phyloP scores from a whole-genome alignment of 1,139 yeast species.

The Geotrichum histeridarum region DNA sequence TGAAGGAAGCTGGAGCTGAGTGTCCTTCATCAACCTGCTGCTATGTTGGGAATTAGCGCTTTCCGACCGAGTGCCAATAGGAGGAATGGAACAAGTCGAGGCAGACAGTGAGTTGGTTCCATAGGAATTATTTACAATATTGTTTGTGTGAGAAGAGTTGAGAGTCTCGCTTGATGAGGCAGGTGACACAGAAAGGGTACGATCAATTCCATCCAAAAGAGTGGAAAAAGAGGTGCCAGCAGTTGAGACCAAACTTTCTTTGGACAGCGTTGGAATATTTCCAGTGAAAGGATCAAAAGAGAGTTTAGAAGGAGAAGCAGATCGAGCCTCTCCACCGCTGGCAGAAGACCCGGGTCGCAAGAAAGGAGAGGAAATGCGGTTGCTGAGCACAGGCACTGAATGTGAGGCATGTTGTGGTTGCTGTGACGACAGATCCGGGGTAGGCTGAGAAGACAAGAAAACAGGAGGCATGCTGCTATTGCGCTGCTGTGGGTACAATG shows the following conservation, averaged over 20 bases:
- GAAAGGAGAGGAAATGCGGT: constrained; percentile 10
- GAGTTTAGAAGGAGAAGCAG: constrained; percentile 9
- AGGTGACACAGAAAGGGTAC: constrained; percentile 11
- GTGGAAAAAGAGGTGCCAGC: constrained; percentile 2
- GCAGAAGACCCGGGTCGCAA: constrained; percentile 11
- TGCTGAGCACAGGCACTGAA: background rate
- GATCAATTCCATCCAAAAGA: background rate
- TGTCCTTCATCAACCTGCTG: background rate
- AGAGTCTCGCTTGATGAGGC: constrained; percentile 13
- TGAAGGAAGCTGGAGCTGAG: background rate
- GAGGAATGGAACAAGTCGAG: constrained; percentile 1
- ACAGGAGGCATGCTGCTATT: constrained; percentile 16
- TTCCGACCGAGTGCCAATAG: constrained; percentile 10
- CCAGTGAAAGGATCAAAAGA: constrained; percentile 4
- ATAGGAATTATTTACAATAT: background rate
- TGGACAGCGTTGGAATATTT: constrained; percentile 1
- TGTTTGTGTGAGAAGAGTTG: background rate
- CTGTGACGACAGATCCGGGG: background rate
- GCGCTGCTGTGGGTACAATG: constrained; percentile 10
- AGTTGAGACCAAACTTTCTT: constrained; percentile 4
- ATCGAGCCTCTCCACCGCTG: constrained; percentile 4
- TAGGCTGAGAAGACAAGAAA: constrained; percentile 6
- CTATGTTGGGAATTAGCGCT: constrained; percentile 7
- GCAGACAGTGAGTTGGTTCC: background rate
- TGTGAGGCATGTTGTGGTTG: background rate